A percentile compares a stretch with the other conserved stretches of the same genome.
These are phyloP conservation scores for Lachancea nothofagi DNA, from an alignment of 805 yeast genomes.

Conservation along the genomic window DNA sequence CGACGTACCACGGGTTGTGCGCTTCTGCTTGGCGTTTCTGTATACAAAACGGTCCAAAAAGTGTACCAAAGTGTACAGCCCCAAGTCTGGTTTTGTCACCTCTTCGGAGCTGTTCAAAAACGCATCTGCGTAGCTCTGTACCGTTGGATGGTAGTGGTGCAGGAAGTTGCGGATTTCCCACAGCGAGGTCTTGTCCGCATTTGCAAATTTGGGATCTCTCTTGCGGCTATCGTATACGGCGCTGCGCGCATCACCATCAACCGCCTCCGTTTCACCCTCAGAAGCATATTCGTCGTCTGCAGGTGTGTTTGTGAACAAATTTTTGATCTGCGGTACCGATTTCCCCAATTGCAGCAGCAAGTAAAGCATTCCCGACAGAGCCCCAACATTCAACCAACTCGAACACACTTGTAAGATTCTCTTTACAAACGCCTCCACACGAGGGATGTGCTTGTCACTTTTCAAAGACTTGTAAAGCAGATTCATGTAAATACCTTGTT, in stretches of 20 bases:
- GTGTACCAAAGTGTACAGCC: constrained; percentile 79
- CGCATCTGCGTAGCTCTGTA: constrained; percentile 69
- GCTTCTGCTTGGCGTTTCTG: constrained; percentile 80
- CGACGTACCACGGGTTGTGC: constrained; percentile 73
- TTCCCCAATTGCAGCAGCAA: constrained; percentile 66
- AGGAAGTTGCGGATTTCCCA: constrained; percentile 81
- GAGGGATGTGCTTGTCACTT: constrained; percentile 52
- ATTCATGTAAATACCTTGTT: constrained; percentile 87
- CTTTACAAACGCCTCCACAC: constrained; percentile 87
- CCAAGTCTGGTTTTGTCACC: constrained; percentile 76
- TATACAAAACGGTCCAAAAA: constrained; percentile 95
- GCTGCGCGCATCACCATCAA: constrained; percentile 22
- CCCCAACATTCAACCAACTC: constrained; percentile 85
- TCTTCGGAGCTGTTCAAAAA: constrained; percentile 39
- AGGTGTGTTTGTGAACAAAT: constrained; percentile 52
- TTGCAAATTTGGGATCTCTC: constrained; percentile 89
- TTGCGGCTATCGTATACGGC: constrained; percentile 69
- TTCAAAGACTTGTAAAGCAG: constrained; percentile 78
- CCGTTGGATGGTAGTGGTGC: constrained; percentile 89
- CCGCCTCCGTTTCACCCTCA: constrained; percentile 38
- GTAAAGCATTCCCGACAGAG: constrained; percentile 75
- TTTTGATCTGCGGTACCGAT: constrained; percentile 58
- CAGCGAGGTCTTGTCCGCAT: constrained; percentile 72
- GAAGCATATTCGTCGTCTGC: constrained; percentile 45
- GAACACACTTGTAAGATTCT: constrained; percentile 79